A percentile compares a stretch with the other conserved stretches of the same genome.
Evolutionary conservation across 1,139 yeast genomes (phyloP).

Genomic region (Scheffersomyces stambukii): DNA sequence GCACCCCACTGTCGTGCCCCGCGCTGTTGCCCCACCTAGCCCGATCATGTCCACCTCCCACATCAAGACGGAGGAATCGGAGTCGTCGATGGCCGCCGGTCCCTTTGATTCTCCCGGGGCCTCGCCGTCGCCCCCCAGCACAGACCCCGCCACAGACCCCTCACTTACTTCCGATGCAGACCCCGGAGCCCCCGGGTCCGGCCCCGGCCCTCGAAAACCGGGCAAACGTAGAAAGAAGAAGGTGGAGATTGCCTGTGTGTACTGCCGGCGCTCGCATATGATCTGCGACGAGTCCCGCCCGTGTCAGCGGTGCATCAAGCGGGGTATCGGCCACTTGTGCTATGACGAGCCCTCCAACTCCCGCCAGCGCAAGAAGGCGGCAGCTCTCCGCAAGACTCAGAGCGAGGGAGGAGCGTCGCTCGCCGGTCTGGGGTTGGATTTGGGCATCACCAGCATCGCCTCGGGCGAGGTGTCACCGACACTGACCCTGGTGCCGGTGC

Average conservation of each 20-base stretch:
- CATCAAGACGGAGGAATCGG: no score
- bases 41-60: no score
- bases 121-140: no score
- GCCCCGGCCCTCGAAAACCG: constrained; percentile 3
- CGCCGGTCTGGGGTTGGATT: no score
- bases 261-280: constrained; percentile 92
- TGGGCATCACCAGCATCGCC: constrained; percentile 1
- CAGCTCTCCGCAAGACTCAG: constrained; percentile 17
- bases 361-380: constrained; percentile 40
- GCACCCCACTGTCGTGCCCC: no score
- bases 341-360: constrained; percentile 66
- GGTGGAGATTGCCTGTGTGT: constrained; percentile 76
- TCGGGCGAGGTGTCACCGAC: no score
- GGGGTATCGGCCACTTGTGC: constrained; percentile 87
- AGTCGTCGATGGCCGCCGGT: no score
- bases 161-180: constrained; percentile 1
- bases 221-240: constrained; percentile 46
- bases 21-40: no score
- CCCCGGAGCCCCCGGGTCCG: background rate
- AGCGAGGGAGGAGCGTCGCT: constrained; percentile 10
- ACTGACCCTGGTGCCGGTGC: no score
- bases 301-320: constrained; percentile 78
- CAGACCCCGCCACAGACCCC: constrained; percentile 1
- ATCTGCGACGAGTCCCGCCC: constrained; percentile 87
- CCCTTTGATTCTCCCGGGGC: no score